phyloP scores from a whole-genome alignment of 208 protist species.

The Phytomonas francai region DNA sequence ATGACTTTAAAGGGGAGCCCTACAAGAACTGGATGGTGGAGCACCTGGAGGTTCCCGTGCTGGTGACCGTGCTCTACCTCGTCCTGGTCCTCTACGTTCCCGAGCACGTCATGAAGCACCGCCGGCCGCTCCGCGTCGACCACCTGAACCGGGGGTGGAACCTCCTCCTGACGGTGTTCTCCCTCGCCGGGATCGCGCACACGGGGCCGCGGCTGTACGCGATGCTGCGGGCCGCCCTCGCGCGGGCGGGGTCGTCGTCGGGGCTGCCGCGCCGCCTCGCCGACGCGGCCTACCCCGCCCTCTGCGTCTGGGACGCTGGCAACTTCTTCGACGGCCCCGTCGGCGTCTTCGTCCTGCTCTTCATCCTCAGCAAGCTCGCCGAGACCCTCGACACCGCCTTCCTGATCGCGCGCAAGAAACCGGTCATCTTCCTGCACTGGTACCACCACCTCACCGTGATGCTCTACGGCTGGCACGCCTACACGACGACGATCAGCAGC shows the following conservation, averaged over 20 bases:
- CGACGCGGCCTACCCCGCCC: constrained; percentile 38
- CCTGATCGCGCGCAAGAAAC: constrained; percentile 80
- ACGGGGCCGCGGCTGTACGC: constrained; percentile 34
- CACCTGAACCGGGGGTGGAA: constrained; percentile 69
- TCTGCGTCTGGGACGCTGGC: constrained; percentile 43
- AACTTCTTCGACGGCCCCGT: constrained; percentile 47
- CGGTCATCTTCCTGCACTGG: constrained; percentile 85
- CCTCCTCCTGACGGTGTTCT: constrained; percentile 67
- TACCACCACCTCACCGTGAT: constrained; percentile 92
- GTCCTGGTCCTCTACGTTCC: constrained; percentile 59
- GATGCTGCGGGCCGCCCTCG: constrained; percentile 12
- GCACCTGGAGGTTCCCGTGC: constrained; percentile 43
- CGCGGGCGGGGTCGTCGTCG: not conserved
- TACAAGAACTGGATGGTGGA: constrained; percentile 41
- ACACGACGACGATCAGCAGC: constrained; percentile 24
- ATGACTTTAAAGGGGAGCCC: constrained; percentile 27
- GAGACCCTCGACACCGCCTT: constrained; percentile 86
- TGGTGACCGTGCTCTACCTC: constrained; percentile 42
- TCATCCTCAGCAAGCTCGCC: constrained; percentile 81
- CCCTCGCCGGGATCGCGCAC: constrained; percentile 48
- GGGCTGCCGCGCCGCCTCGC: constrained; percentile 9
- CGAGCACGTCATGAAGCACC: constrained; percentile 54
- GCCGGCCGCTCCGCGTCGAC: constrained; percentile 42
- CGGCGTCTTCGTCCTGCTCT: constrained; percentile 56
- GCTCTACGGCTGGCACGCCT: constrained; percentile 90